Conservation (phyloP, 805 yeast species). For the Lipomyces mesembrius region DNA sequence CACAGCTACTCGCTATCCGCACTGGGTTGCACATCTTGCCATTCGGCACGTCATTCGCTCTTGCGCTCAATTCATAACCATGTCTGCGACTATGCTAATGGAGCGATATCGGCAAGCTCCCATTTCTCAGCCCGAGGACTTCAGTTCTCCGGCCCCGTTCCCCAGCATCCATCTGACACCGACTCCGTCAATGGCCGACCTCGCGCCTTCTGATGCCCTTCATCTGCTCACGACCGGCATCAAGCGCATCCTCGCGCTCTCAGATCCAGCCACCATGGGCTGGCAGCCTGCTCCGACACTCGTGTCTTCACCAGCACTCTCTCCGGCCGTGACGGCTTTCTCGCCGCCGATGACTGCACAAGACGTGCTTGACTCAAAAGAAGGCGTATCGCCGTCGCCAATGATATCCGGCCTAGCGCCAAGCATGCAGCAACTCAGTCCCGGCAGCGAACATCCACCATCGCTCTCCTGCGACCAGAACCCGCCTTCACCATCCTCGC, state of each 20-base stretch:
- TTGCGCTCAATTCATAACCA: background rate
- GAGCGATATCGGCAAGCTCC: constrained; percentile 5
- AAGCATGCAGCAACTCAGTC: constrained; percentile 13
- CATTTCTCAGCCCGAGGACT: background rate
- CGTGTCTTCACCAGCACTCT: constrained; percentile 6
- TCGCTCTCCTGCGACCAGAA: constrained; percentile 4
- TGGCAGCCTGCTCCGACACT: constrained; percentile 2
- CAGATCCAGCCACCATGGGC: constrained; percentile 20
- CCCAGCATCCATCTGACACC: constrained; percentile 4
- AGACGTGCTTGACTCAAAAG: constrained; percentile 8
- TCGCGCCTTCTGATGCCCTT: constrained; percentile 29
- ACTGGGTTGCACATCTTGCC: background rate
- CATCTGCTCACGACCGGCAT: constrained; percentile 30
- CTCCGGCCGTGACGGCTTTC: constrained; percentile 16
- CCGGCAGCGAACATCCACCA: constrained; percentile 20
- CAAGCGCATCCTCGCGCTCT: constrained; percentile 20
- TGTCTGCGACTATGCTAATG: constrained; percentile 14
- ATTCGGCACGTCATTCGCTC: too few relatives aligned
- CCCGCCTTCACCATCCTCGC: constrained; percentile 3
- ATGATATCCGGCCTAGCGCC: background rate
- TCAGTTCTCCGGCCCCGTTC: background rate
- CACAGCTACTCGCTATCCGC: background rate
- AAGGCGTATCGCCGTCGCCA: constrained; percentile 14
- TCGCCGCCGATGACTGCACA: constrained; percentile 17
- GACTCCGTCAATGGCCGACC: constrained; percentile 21